phyloP scores from a whole-genome alignment of 2,329 filamentous ascomycete genomes.

The Claviceps sp. region DNA sequence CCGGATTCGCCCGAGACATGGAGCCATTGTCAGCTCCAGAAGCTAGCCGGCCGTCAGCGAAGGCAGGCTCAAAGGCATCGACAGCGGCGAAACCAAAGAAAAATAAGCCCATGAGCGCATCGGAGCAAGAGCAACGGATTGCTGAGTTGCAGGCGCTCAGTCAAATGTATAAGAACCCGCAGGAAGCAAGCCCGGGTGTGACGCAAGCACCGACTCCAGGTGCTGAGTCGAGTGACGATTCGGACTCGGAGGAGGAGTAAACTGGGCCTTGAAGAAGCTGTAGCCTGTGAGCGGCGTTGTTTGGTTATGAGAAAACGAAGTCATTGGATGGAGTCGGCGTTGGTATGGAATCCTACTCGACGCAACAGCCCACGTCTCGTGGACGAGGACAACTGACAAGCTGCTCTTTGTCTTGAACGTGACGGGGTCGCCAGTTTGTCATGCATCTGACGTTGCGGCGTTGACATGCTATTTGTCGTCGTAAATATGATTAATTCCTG shows the following conservation, averaged over 20 bases:
- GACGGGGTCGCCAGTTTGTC: not conserved
- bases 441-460: not conserved
- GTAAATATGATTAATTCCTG: not conserved
- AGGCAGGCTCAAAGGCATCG: conserved; percentile 11
- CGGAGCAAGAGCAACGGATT: conserved; percentile 54
- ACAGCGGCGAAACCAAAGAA: conserved; percentile 44
- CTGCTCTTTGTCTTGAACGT: not conserved
- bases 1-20: conserved; percentile 24
- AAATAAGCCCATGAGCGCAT: conserved; percentile 64
- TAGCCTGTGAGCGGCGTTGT: not conserved
- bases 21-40: conserved; percentile 18
- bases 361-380: not conserved
- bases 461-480: not conserved
- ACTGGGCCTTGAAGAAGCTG: not conserved
- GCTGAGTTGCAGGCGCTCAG: conserved; percentile 43
- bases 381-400: not conserved
- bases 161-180: conserved; percentile 24
- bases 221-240: conserved; percentile 28
- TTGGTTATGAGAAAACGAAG: conserved; percentile 8
- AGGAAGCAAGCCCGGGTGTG: conserved; percentile 16
- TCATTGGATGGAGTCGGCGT: conserved; percentile 9
- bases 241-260: conserved; percentile 35
- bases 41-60: conserved; percentile 15
- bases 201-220: conserved; percentile 15
- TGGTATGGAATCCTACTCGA: conserved; percentile 4